phyloP scores from a whole-genome alignment of 176 grass and related monocot genomes.

The Dendrocalamus sinicus region DNA sequence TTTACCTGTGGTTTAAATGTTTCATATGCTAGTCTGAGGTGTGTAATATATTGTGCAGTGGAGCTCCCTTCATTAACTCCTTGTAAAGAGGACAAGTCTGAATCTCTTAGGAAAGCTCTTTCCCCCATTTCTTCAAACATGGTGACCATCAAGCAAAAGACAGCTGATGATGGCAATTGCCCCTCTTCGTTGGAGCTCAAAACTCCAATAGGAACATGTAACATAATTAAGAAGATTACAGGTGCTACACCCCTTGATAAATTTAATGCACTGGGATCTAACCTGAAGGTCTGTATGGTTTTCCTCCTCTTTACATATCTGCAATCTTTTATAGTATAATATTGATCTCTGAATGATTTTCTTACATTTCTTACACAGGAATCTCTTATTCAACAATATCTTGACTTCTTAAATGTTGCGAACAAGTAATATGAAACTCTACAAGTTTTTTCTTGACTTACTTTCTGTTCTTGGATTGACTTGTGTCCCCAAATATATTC shows the following conservation, averaged over 20 bases:
- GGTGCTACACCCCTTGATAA: slow-evolving; percentile 71
- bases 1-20: background rate
- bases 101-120: slow-evolving; percentile 69
- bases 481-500: background rate
- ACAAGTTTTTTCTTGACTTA: slow-evolving; percentile 17
- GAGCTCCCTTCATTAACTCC: slow-evolving; percentile 45
- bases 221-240: slow-evolving; percentile 39
- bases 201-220: slow-evolving; percentile 52
- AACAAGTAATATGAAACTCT: slow-evolving; percentile 64
- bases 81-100: slow-evolving; percentile 58
- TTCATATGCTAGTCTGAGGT: slow-evolving; percentile 18
- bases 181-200: slow-evolving; percentile 41
- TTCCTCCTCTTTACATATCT: background rate
- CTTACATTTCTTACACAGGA: slow-evolving; percentile 54
- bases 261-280: slow-evolving; percentile 66
- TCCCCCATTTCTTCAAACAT: slow-evolving; percentile 78
- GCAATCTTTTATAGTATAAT: slow-evolving; percentile 22
- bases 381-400: slow-evolving; percentile 77
- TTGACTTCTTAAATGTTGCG: slow-evolving; percentile 77
- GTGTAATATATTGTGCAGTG: slow-evolving; percentile 28
- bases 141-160: slow-evolving; percentile 23
- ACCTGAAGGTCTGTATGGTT: slow-evolving; percentile 64
- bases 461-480: slow-evolving; percentile 18
- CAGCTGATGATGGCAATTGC: slow-evolving; percentile 37
- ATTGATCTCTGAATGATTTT: slow-evolving; percentile 26